These are phyloP conservation scores for Chlorella sorokiniana DNA, from an alignment of 139 green algal species.

Conservation along the genomic window DNA sequence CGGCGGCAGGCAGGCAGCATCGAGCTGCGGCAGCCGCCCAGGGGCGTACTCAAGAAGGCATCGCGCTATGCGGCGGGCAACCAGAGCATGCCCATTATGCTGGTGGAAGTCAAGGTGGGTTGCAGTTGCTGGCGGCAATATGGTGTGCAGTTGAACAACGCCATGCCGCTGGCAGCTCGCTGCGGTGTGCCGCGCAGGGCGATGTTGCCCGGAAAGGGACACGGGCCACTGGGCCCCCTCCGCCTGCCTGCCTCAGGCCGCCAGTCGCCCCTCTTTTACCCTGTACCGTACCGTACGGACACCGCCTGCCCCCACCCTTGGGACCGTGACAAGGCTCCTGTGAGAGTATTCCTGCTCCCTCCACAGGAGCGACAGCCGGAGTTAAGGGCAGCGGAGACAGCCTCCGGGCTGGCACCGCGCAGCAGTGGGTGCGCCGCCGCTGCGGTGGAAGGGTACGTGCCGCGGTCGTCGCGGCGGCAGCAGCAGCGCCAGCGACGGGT, in stretches of 20 bases:
- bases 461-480: not conserved
- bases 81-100: conserved; percentile 42
- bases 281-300: no score
- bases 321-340: no score
- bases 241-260: no score
- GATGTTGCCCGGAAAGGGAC: no score
- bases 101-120: conserved; percentile 39
- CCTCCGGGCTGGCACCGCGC: not conserved
- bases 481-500: conserved; percentile 28
- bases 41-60: conserved; percentile 35
- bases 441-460: conserved; percentile 47
- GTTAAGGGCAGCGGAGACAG: conserved; percentile 13
- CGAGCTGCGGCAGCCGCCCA: not conserved
- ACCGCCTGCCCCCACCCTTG: no score
- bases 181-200: no score
- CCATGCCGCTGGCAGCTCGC: no score
- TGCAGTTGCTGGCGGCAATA: not conserved
- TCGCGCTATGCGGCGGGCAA: conserved; percentile 39
- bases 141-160: not conserved
- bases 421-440: not conserved
- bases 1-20: not conserved
- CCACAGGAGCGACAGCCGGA: conserved; percentile 24
- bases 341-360: not conserved
- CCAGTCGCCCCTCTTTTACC: no score
- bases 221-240: no score